Evolutionary conservation across 75 land plant species (phyloP).

Genomic region (Selaginella tamariscina): DNA sequence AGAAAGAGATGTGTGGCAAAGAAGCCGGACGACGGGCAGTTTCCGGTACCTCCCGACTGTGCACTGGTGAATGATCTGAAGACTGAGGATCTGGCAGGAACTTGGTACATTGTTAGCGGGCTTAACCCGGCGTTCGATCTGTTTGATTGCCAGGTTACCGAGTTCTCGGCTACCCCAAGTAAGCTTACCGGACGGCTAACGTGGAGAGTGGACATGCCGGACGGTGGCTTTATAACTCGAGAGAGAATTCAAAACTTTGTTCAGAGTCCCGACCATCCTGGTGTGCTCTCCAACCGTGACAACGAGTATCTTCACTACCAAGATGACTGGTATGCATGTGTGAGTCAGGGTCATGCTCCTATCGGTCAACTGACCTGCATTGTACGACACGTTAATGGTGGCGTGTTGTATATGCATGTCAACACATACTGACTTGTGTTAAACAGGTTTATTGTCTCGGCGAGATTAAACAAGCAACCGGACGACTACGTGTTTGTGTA

Average conservation of each 20-base stretch:
- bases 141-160: slow-evolving; percentile 3
- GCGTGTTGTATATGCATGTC: too few species aligned
- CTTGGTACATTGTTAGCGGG: slow-evolving; percentile 2
- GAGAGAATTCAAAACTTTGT: slow-evolving; percentile 1
- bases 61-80: background rate
- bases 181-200: background rate
- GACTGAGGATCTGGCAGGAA: background rate
- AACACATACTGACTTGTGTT: background rate
- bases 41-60: background rate
- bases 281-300: slow-evolving; percentile 2
- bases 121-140: slow-evolving; percentile 8
- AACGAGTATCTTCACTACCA: slow-evolving; percentile 1
- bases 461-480: slow-evolving; percentile 49
- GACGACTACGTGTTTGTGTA: slow-evolving; percentile 94
- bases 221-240: slow-evolving; percentile 9
- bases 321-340: slow-evolving; percentile 2
- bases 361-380: background rate
- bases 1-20: background rate
- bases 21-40: background rate
- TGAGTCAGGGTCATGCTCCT: background rate
- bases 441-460: slow-evolving; percentile 61
- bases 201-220: slow-evolving; percentile 3
- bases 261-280: background rate
- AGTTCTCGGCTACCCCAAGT: background rate
- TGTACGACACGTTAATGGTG: background rate